phyloP scores from a whole-genome alignment of 1,139 yeast genomes.

The Blastobotrys capitulatus region DNA sequence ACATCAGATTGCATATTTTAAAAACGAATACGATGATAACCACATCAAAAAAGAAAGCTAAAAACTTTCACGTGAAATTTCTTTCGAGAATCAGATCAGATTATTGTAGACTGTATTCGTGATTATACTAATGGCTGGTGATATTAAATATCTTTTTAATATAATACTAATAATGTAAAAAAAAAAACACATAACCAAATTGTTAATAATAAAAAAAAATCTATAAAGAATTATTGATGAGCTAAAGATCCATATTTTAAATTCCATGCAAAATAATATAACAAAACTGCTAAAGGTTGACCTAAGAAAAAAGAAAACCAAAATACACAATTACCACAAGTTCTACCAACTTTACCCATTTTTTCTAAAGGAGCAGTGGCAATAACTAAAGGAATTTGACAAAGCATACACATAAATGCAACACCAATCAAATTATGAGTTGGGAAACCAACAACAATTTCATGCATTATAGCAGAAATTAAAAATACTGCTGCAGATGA shows the following conservation, averaged over 20 bases:
- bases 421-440: slow-evolving; percentile 43
- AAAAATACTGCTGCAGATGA: slow-evolving; percentile 37
- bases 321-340: slow-evolving; percentile 42
- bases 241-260: slow-evolving; percentile 27
- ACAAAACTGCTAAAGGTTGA: slow-evolving; percentile 40
- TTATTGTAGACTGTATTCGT: too few relatives aligned
- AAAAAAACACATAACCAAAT: not conserved
- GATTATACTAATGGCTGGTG: too few relatives aligned
- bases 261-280: slow-evolving; percentile 43
- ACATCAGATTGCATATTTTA: too few relatives aligned
- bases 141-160: too few relatives aligned
- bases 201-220: not conserved
- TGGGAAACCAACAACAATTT: slow-evolving; percentile 43
- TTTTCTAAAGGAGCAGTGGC: slow-evolving; percentile 39
- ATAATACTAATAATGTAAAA: not conserved
- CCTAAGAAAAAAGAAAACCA: slow-evolving; percentile 43
- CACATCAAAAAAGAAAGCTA: too few relatives aligned
- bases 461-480: slow-evolving; percentile 41
- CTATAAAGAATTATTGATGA: not conserved
- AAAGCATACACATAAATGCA: slow-evolving; percentile 40
- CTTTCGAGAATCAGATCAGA: too few relatives aligned
- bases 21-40: too few relatives aligned
- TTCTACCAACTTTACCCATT: slow-evolving; percentile 35
- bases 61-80: too few relatives aligned
- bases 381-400: slow-evolving; percentile 39